Percentiles rank a stretch among this genome's conserved stretches.
These are phyloP conservation scores for Phytophthora gonapodyides DNA, from an alignment of 352 stramenopile genomes.

Conservation along the genomic window DNA sequence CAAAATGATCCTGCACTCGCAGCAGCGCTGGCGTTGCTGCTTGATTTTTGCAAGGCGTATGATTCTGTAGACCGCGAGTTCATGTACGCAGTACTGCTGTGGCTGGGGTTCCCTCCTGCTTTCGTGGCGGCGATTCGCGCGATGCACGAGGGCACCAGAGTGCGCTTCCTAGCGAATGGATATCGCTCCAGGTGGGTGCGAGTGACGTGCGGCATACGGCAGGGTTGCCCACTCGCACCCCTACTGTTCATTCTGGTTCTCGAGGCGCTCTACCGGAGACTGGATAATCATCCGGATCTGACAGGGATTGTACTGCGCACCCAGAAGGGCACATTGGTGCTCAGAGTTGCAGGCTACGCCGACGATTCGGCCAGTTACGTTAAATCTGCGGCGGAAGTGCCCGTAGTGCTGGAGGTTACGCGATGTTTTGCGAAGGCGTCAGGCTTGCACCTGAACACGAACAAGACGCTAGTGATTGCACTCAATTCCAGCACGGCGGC, in stretches of 20 bases:
- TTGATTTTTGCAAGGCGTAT: conserved; percentile 3
- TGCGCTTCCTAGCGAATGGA: neutral
- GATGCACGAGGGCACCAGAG: neutral
- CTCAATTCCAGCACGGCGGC: too few species aligned
- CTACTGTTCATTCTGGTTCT: conserved; percentile 4
- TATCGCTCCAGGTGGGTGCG: neutral
- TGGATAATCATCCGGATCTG: neutral
- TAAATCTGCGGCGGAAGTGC: too few species aligned
- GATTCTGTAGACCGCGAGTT: neutral
- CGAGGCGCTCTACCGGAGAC: neutral
- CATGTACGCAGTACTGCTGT: neutral
- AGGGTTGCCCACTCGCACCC: conserved; percentile 5
- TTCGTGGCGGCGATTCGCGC: too few species aligned
- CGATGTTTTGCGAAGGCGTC: too few species aligned
- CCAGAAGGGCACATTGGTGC: too few species aligned
- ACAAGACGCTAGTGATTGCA: too few species aligned
- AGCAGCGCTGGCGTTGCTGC: neutral
- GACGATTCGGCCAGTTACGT: too few species aligned
- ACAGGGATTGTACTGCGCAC: neutral
- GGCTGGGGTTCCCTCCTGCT: too few species aligned
- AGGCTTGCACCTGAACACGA: too few species aligned
- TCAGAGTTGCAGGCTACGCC: too few species aligned
- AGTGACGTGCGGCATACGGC: neutral
- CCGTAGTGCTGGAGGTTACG: too few species aligned
- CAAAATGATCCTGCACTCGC: neutral